A percentile compares a stretch with the other conserved stretches of the same genome.
phyloP scores from a whole-genome alignment of 2,329 filamentous ascomycete species.

The Whalleya microplaca region DNA sequence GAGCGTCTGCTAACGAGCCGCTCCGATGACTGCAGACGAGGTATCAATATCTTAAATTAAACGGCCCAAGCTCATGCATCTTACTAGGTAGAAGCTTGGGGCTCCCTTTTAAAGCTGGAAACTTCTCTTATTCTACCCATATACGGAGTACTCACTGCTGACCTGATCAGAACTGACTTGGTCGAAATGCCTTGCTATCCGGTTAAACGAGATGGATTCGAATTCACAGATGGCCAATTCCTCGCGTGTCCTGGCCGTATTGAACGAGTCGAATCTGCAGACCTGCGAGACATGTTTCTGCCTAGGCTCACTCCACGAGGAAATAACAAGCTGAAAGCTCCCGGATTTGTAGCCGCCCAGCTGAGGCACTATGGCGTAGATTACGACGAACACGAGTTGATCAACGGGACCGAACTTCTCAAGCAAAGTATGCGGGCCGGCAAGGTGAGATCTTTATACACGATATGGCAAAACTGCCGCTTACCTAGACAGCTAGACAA shows the following conservation, averaged over 20 bases:
- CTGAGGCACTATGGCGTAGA: slow-evolving; percentile 22
- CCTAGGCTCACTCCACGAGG: slow-evolving; percentile 14
- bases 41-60: too few relatives aligned
- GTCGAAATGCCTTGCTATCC: slow-evolving; percentile 1
- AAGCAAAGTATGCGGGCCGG: slow-evolving; percentile 13
- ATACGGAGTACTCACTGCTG: too few relatives aligned
- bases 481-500: slow-evolving; percentile 14
- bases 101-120: too few relatives aligned
- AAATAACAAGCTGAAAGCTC: slow-evolving; percentile 4
- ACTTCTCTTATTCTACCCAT: too few relatives aligned
- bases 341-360: slow-evolving; percentile 15
- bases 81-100: too few relatives aligned
- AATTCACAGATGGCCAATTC: slow-evolving; percentile 11
- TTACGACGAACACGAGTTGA: slow-evolving; percentile 10
- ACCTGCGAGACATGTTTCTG: slow-evolving; percentile 17
- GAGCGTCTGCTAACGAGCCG: too few relatives aligned
- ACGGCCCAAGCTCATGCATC: too few relatives aligned
- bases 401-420: slow-evolving; percentile 16
- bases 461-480: neutral
- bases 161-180: too few relatives aligned
- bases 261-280: slow-evolving; percentile 1
- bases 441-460: slow-evolving; percentile 6
- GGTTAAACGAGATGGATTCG: slow-evolving; percentile 17
- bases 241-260: neutral
- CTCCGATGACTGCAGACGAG: too few relatives aligned